Conservation (phyloP, 2,329 filamentous ascomycete genomes). For the Epichloe coenophiala region DNA sequence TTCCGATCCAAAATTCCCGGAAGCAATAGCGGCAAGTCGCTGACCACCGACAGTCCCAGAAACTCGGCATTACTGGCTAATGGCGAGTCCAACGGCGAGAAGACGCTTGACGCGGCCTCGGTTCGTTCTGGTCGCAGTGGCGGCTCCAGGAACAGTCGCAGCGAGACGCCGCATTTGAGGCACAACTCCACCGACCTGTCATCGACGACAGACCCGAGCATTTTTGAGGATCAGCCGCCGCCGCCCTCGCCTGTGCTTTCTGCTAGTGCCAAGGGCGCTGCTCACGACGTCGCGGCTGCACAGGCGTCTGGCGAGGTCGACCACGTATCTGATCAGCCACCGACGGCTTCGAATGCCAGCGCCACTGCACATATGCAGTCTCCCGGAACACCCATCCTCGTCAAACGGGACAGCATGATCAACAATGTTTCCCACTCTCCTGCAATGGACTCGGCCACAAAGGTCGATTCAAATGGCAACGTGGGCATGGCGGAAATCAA, state of each 20-base stretch:
- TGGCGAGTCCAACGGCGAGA: slow-evolving; percentile 45
- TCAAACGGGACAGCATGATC: slow-evolving; percentile 61
- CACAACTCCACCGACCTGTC: slow-evolving; percentile 27
- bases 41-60: slow-evolving; percentile 66
- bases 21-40: slow-evolving; percentile 28
- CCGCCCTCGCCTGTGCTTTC: slow-evolving; percentile 65
- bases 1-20: slow-evolving; percentile 85
- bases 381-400: slow-evolving; percentile 79
- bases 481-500: slow-evolving; percentile 87
- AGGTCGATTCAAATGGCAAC: slow-evolving; percentile 30
- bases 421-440: slow-evolving; percentile 44
- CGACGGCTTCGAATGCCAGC: slow-evolving; percentile 45
- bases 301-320: slow-evolving; percentile 85
- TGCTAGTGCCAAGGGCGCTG: slow-evolving; percentile 57
- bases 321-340: slow-evolving; percentile 82
- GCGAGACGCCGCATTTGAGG: slow-evolving; percentile 29
- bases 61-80: slow-evolving; percentile 56
- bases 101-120: slow-evolving; percentile 56
- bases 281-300: slow-evolving; percentile 67
- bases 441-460: slow-evolving; percentile 28
- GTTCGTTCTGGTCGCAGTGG: slow-evolving; percentile 56
- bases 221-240: slow-evolving; percentile 46
- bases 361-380: slow-evolving; percentile 46
- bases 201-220: slow-evolving; percentile 28
- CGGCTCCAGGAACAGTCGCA: slow-evolving; percentile 29